Conservation (phyloP, 257 asterid species). For the Mentha longifolia region DNA sequence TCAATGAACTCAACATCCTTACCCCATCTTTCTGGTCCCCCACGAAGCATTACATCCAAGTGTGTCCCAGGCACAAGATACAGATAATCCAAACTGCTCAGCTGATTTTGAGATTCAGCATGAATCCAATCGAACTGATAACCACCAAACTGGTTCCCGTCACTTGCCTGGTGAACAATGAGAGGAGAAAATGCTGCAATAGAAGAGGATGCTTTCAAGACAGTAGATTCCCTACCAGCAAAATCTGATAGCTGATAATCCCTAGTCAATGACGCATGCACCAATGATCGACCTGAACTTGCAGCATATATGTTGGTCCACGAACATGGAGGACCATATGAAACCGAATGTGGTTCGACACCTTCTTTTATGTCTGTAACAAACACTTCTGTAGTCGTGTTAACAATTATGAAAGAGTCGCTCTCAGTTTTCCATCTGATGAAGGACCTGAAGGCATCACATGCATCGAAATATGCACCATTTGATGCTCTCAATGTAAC, state of each 20-base stretch:
- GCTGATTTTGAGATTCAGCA: constrained; percentile 51
- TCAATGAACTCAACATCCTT: constrained; percentile 70
- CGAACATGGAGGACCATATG: constrained; percentile 76
- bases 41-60: constrained; percentile 72
- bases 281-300: constrained; percentile 60
- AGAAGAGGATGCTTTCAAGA: constrained; percentile 59
- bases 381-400: constrained; percentile 48
- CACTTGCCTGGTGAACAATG: constrained; percentile 71
- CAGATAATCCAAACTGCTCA: constrained; percentile 55
- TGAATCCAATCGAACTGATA: constrained; percentile 67
- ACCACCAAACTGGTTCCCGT: constrained; percentile 95
- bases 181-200: constrained; percentile 82
- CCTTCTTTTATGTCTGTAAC: constrained; percentile 46
- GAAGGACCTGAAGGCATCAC: constrained; percentile 78
- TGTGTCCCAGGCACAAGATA: constrained; percentile 79
- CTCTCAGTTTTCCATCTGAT: constrained; percentile 78
- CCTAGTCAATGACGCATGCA: constrained; percentile 70
- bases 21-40: constrained; percentile 91
- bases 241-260: constrained; percentile 62
- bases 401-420: constrained; percentile 61
- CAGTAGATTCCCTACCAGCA: constrained; percentile 51
- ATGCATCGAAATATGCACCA: constrained; percentile 67
- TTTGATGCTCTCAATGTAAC: constrained; percentile 65
- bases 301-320: constrained; percentile 72
- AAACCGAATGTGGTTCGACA: not conserved